phyloP scores from a whole-genome alignment of 441 rosid genomes.

The Hura crepitans region DNA sequence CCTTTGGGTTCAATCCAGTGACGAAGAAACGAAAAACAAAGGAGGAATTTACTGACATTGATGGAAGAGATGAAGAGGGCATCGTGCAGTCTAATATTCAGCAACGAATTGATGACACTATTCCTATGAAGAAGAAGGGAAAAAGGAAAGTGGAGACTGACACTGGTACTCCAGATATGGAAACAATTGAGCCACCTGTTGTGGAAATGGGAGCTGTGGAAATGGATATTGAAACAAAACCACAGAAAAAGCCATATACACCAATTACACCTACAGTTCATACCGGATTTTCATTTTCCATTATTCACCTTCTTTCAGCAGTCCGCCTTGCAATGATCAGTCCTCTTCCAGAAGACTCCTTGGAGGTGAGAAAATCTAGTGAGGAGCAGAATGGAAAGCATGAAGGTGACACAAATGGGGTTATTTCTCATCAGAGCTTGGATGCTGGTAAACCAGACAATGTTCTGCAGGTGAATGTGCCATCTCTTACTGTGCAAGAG shows the following conservation, averaged over 20 bases:
- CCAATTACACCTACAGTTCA: conserved; percentile 94
- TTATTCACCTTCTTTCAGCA: conserved; percentile 93
- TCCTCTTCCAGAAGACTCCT: conserved; percentile 57
- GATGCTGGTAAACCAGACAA: conserved; percentile 41
- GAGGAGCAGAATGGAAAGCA: conserved; percentile 46
- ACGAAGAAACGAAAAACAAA: conserved; percentile 69
- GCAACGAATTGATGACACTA: conserved; percentile 44
- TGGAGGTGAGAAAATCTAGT: conserved; percentile 48
- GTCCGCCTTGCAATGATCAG: conserved; percentile 85
- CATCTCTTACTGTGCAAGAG: conserved; percentile 78
- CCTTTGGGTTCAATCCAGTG: conserved; percentile 49
- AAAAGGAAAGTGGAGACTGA: conserved; percentile 67
- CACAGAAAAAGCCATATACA: conserved; percentile 76
- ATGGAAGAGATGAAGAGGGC: conserved; percentile 44
- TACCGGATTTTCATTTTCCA: conserved; percentile 90
- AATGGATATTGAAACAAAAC: conserved; percentile 66
- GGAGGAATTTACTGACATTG: conserved; percentile 45
- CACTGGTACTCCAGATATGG: conserved; percentile 45
- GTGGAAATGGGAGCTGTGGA: conserved; percentile 44
- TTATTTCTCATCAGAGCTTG: conserved; percentile 38
- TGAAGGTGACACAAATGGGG: conserved; percentile 48
- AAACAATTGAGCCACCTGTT: conserved; percentile 47
- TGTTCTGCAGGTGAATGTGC: conserved; percentile 44
- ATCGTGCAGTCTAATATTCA: conserved; percentile 38
- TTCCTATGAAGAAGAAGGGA: conserved; percentile 59